Conservation (phyloP, 441 rosid genomes). For the Euphorbia celastroides region DNA sequence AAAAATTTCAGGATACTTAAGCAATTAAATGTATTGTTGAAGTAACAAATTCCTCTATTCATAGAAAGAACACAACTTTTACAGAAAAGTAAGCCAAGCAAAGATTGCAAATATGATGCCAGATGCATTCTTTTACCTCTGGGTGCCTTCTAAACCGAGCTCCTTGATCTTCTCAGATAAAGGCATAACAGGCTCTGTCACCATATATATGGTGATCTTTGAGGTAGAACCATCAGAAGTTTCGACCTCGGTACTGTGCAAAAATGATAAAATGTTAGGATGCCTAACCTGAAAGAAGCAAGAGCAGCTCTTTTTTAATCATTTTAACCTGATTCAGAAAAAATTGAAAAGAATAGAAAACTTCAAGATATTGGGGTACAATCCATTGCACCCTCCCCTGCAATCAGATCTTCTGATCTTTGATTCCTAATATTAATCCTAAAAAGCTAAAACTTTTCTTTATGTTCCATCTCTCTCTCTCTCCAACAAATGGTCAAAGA, state of each 20-base stretch:
- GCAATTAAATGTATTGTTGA: background rate
- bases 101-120: background rate
- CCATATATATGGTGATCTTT: constrained; percentile 79
- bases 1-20: background rate
- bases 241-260: constrained; percentile 93
- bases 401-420: background rate
- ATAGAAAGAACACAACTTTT: background rate
- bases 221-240: constrained; percentile 58
- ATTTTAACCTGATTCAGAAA: background rate
- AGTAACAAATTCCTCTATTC: background rate
- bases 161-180: constrained; percentile 89
- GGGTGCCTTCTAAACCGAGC: constrained; percentile 82
- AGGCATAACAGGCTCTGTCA: constrained; percentile 97
- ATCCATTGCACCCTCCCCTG: background rate
- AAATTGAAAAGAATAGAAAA: background rate
- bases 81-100: background rate
- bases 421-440: background rate
- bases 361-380: background rate
- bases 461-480: background rate
- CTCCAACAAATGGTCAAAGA: no score
- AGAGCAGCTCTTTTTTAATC: constrained; percentile 1
- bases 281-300: constrained; percentile 74
- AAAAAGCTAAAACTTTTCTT: background rate
- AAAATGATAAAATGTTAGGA: constrained; percentile 92
- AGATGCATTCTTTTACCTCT: constrained; percentile 45